Base-by-base conservation (phyloP, 306 rosid species). In the Cicer judaicum region DNA sequence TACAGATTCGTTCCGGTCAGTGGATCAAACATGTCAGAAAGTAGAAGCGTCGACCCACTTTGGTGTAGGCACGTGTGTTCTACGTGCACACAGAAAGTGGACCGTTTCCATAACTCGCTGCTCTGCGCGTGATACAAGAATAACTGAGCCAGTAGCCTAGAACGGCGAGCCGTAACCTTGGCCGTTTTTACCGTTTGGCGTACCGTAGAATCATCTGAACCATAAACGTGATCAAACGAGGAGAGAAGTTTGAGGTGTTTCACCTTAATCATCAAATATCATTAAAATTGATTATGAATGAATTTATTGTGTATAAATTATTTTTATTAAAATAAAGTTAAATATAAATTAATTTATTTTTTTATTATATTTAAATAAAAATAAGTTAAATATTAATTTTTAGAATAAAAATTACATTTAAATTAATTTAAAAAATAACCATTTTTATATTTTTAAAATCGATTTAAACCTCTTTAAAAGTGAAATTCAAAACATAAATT, bases 161-260 rank as follows among this genome's bases (percentile, higher is more conserved):
- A 74, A 50, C 2, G 59, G 52, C 67, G 66, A 49, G 14, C 74
- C 53, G 71, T 24, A 67, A 74, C 8, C 42, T 68, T 59, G 72
- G 84, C 76, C 2, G 76, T 80, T 80, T 80, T 80, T 50, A 67
- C 80, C 39, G 80, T 74, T 80, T 68, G 76, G n/a, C 6, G 15
- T 18, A 1, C 10, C 57, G 4, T 7, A 64, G 10, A 24, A 42
- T 29, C 38, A 0, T 5, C 3, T 5, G 11, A 14, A 52, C 8
- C 14, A 2, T 14, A n/a, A 75, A 66, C 48, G 21, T 29, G n/a
- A 67, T 44, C 77, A 6, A 6, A 71, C 82, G 73, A 72, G 46
- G 0, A 11, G 57, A 52, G 14, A 56, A 19, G 13, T 7, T 75
- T 24, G 10, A 16, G 10, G 15, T 24, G 16, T 49, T 63, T 15